Evolutionary conservation across 169 alveolate species (phyloP), one percentile per base, ranked within the genome.

Genomic region (Plasmodium knowlesi): DNA sequence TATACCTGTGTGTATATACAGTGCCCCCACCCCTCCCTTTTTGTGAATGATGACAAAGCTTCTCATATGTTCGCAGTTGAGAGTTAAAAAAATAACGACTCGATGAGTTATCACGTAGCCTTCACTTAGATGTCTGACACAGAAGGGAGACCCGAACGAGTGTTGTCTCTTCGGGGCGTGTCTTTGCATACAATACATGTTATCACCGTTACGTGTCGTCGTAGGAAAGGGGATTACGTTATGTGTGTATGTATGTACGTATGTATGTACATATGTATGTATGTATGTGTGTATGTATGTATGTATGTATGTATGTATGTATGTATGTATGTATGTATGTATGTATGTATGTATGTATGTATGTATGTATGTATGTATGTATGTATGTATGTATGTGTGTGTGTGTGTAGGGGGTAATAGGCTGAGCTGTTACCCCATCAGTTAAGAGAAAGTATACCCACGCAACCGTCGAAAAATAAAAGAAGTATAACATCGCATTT

Each of bases 111-210:
- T 37, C 3, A n/a, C 16, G 79, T 84, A 86, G 93, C 93, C 93
- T 86, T 86, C 88, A 50, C 93, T 86, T 86, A 86, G 93, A 86
- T 86, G 93, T 86, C 93, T 86, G 93, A 86, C 88, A 74, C 82
- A 57, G 76, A 50, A 46, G 14, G 61, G 22, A 10, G 61, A 50
- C 8, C 61, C 61, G 1, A 50, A 12, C 61, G 25, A 50, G 61
- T 50, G 61, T 50, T 50, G 1, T 43, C 22, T 50, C 19, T 16
- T 1, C 14, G 25, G n/a, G 61, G 22, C 5, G 61, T 3, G 22
- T 50, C 57, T 46, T 14, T 12, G 5, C 57, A 46, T 46, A 46
- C 19, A 46, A 46, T 12, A 9, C 5, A 37, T 43, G 14, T 1
- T 43, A 1, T 43, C 14, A 43, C 53, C 16, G 16, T 43, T 43